Evolutionary conservation across 768 basidiomycete species (phyloP).

Genomic region (Mycena kentingensis): DNA sequence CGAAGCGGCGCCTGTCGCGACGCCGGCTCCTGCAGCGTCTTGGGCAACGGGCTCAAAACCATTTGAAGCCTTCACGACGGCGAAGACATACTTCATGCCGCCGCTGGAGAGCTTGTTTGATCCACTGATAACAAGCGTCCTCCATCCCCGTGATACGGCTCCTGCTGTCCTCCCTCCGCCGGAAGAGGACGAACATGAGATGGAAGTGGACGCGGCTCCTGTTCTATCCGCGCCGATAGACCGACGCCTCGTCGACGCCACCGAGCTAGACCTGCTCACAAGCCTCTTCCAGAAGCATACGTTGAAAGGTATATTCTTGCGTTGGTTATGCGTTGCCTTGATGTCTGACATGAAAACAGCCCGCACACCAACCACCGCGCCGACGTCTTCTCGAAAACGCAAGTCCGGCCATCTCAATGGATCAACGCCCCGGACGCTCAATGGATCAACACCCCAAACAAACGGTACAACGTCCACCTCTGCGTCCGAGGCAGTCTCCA

Average conservation of each 20-base stretch:
- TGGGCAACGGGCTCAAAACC: constrained; percentile 37
- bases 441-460: no score
- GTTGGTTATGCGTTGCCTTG: no score
- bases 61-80: constrained; percentile 63
- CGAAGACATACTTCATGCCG: constrained; percentile 67
- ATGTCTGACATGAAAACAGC: no score
- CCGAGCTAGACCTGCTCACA: constrained; percentile 61
- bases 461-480: no score
- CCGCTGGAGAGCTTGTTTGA: constrained; percentile 74
- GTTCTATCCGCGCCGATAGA: constrained; percentile 19
- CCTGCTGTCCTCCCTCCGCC: constrained; percentile 21
- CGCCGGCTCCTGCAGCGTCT: constrained; percentile 16
- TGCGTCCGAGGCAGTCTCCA: no score
- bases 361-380: no score
- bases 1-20: constrained; percentile 28
- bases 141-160: constrained; percentile 29
- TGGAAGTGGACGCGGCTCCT: constrained; percentile 36
- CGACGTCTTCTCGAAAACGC: no score
- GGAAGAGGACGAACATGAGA: constrained; percentile 44
- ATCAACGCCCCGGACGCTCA: no score
- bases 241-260: constrained; percentile 44
- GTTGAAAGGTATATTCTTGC: constrained; percentile 45
- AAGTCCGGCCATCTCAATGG: no score
- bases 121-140: constrained; percentile 42
- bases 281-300: constrained; percentile 62